Base-by-base conservation (phyloP, 1,284 basidiomycete genomes). In the Ustilago loliicola region DNA sequence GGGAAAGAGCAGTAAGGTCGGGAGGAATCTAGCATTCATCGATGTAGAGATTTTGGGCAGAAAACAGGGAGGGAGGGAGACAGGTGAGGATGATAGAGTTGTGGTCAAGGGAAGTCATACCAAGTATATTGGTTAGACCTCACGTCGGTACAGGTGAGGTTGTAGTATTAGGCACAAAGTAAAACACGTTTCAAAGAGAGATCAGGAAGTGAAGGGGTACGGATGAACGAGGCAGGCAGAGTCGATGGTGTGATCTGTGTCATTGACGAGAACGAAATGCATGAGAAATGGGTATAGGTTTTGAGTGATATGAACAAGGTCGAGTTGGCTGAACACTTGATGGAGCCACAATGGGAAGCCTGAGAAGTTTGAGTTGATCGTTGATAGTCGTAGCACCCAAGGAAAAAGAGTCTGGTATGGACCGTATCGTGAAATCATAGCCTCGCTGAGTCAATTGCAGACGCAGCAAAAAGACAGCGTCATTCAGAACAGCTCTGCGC, bases 1-100 rank as follows among this genome's bases (percentile, higher is more conserved):
- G 32, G 80, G 71, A 4, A 69, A 30, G 45, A 65, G 68, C 36
- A 70, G 67, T 59, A 81, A 79, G 66, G 67, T 81, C 2, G 80
- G 80, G 9, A 38, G 73, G 30, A 70, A 70, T 30, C 60, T 81
- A n/a, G 80, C 77, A 25, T 81, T 81, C 29, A 67, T 81, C 56
- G 70, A 68, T 25, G 80, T 81, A 2, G 52, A 78, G 52, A 74
- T 81, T 34, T 27, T 59, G 7, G 68, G 53, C 1, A 61, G 70
- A n/a, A 76, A 73, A 17, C 66, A 53, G 7, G 68, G 63, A 3
- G 72, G 36, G 3, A 57, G 54, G 1, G 68, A 72, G 27, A 42
- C 58, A 4, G 60, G 63, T 21, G 63, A 64, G 30, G 69, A 74
- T 21, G 79, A 77, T 36, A 64, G 61, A 13, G 60, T 79, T 11